Percentiles rank a stretch among this genome's conserved stretches.
These are phyloP conservation scores for Boechera divaricarpa DNA, from an alignment of 345 rosid genomes.

Conservation along the genomic window DNA sequence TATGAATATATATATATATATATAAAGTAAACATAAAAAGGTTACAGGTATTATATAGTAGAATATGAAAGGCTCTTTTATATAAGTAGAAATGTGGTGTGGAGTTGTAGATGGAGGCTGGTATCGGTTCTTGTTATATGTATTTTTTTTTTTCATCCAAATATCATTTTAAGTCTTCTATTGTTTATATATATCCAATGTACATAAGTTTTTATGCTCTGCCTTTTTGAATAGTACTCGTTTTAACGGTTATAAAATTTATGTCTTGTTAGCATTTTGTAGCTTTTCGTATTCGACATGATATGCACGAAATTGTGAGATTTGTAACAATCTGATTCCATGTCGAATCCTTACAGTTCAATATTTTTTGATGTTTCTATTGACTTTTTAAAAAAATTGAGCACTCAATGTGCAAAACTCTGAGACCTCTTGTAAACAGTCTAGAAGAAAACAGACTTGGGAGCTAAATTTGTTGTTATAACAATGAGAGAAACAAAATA, in stretches of 20 bases:
- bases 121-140: slow-evolving; percentile 28
- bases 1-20: slow-evolving; percentile 24
- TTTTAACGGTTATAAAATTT: neutral
- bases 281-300: neutral
- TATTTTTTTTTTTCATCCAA: slow-evolving; percentile 7
- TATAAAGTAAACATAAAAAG: slow-evolving; percentile 39
- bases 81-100: slow-evolving; percentile 37
- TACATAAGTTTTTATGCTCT: slow-evolving; percentile 32
- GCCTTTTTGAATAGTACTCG: neutral
- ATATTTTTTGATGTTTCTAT: neutral
- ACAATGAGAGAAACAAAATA: neutral
- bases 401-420: too few relatives aligned
- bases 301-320: neutral
- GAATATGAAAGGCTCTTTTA: slow-evolving; percentile 31
- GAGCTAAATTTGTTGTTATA: neutral
- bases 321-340: neutral
- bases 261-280: neutral
- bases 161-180: slow-evolving; percentile 11
- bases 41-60: slow-evolving; percentile 34
- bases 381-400: too few relatives aligned
- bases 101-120: slow-evolving; percentile 36
- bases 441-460: neutral
- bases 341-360: neutral
- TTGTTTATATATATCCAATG: slow-evolving; percentile 43
- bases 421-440: neutral